Percentiles rank a stretch among this genome's conserved stretches.
These are phyloP conservation scores for Borovskyia barvae DNA, from an alignment of 208 protist genomes.

Conservation along the genomic window DNA sequence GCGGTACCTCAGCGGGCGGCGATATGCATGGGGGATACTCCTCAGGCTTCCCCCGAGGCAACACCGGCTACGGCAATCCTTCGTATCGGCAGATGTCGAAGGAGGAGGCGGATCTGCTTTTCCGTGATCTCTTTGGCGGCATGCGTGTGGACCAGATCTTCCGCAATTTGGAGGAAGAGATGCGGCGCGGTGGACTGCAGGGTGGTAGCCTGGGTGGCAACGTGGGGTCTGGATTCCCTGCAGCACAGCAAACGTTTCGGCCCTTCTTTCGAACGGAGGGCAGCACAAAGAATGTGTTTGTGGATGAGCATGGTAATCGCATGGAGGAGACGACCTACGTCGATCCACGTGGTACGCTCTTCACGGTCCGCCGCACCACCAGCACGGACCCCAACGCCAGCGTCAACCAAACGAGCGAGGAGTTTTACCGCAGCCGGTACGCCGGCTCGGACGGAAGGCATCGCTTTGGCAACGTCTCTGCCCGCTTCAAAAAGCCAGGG, in stretches of 20 bases:
- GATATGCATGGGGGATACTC: neutral
- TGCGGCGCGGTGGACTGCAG: constrained; percentile 39
- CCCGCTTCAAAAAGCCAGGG: constrained; percentile 33
- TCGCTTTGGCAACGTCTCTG: constrained; percentile 55
- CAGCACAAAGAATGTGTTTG: constrained; percentile 45
- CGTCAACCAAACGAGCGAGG: constrained; percentile 59
- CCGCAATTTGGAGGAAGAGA: constrained; percentile 75
- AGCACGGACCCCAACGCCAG: constrained; percentile 71
- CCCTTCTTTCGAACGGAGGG: constrained; percentile 61
- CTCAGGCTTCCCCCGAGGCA: constrained; percentile 16
- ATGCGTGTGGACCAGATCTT: constrained; percentile 89
- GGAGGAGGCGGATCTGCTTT: constrained; percentile 82
- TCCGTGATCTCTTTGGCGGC: constrained; percentile 83
- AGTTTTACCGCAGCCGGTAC: constrained; percentile 47
- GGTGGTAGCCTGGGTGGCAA: constrained; percentile 26
- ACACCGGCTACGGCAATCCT: constrained; percentile 9
- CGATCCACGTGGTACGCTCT: constrained; percentile 59
- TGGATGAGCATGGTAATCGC: constrained; percentile 72
- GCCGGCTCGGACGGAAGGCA: constrained; percentile 50
- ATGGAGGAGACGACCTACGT: constrained; percentile 82
- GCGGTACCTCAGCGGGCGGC: constrained; percentile 12
- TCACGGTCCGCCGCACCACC: constrained; percentile 62
- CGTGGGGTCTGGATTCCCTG: constrained; percentile 39
- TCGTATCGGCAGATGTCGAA: constrained; percentile 85
- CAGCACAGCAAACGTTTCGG: constrained; percentile 44